phyloP scores from a whole-genome alignment of 2,329 filamentous ascomycete genomes.

The Furcasterigmium furcatum region DNA sequence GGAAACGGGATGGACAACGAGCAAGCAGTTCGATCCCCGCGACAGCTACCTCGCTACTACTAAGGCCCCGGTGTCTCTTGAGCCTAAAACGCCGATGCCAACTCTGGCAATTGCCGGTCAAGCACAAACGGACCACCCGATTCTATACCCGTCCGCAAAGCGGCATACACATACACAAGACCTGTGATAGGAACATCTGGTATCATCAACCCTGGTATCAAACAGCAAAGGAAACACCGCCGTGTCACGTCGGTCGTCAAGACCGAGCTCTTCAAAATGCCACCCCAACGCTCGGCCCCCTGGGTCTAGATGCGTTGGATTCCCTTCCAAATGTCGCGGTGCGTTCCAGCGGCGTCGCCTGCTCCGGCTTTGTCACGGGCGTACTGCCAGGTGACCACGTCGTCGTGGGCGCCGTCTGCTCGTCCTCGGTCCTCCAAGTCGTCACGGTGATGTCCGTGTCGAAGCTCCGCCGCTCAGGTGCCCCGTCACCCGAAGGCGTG shows the following conservation, averaged over 20 bases:
- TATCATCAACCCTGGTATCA: slow-evolving; percentile 9
- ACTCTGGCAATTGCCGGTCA: too few relatives aligned
- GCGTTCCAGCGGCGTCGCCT: slow-evolving; percentile 22
- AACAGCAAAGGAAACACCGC: slow-evolving; percentile 1
- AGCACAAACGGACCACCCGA: too few relatives aligned
- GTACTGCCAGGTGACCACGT: slow-evolving; percentile 47
- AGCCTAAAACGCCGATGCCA: too few relatives aligned
- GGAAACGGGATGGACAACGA: too few relatives aligned
- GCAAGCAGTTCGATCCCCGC: too few relatives aligned
- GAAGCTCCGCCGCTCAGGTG: slow-evolving; percentile 32
- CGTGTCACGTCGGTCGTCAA: background rate
- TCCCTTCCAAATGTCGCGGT: slow-evolving; percentile 11
- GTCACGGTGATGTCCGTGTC: slow-evolving; percentile 45
- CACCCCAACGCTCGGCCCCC: slow-evolving; percentile 8
- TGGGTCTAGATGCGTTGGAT: slow-evolving; percentile 1
- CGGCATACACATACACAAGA: background rate
- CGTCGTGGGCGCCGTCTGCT: slow-evolving; percentile 42
- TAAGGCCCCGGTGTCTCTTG: too few relatives aligned
- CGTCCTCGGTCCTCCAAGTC: slow-evolving; percentile 45
- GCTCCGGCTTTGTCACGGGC: slow-evolving; percentile 33
- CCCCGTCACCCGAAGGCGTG: slow-evolving; percentile 25
- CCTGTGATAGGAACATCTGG: background rate
- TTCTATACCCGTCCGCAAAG: background rate
- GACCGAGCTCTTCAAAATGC: slow-evolving; percentile 7
- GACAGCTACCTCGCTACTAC: too few relatives aligned